phyloP scores from a whole-genome alignment of 192 early-diverging fungal genomes.

The Coemansia erecta region DNA sequence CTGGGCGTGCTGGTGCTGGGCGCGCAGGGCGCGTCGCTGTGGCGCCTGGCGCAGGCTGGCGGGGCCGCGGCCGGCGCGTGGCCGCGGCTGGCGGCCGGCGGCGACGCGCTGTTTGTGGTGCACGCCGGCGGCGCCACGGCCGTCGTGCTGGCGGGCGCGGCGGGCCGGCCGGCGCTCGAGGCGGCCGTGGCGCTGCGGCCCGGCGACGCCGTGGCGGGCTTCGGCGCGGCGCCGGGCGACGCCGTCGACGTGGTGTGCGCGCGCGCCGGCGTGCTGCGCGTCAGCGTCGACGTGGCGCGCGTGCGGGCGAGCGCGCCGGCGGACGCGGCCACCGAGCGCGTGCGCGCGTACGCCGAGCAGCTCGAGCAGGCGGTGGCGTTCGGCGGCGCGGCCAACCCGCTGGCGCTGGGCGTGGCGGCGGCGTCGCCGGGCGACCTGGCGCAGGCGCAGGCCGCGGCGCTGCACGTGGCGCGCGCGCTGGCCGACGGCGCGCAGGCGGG shows the following conservation, averaged over 20 bases:
- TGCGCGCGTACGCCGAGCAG: slow-evolving; percentile 2
- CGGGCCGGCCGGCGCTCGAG: slow-evolving; percentile 14
- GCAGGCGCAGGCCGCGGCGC: slow-evolving; percentile 19
- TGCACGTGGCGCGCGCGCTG: slow-evolving; percentile 10
- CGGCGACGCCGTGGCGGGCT: slow-evolving; percentile 20
- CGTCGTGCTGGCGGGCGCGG: slow-evolving; percentile 6
- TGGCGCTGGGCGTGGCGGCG: slow-evolving; percentile 30
- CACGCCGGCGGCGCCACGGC: slow-evolving; percentile 12
- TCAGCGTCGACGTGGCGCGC: slow-evolving; percentile 19
- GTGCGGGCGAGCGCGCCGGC: not conserved
- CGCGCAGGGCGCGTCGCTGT: slow-evolving; percentile 41
- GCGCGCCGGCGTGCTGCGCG: slow-evolving; percentile 32
- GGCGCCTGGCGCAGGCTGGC: slow-evolving; percentile 28
- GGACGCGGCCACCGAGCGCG: not conserved
- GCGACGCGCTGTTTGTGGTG: slow-evolving; percentile 19
- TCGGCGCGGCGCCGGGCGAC: not conserved
- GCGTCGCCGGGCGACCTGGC: slow-evolving; percentile 9
- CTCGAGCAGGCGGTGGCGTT: slow-evolving; percentile 54
- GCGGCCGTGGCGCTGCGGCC: slow-evolving; percentile 29
- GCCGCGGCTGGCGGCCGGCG: slow-evolving; percentile 1
- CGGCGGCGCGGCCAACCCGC: slow-evolving; percentile 26
- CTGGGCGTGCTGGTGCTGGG: slow-evolving; percentile 38
- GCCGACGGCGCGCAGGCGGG: slow-evolving; percentile 12
- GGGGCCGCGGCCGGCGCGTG: slow-evolving; percentile 40
- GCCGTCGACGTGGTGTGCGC: slow-evolving; percentile 28